phyloP scores from a whole-genome alignment of 2,329 filamentous ascomycete genomes.

The Trichoderma citrinoviride region DNA sequence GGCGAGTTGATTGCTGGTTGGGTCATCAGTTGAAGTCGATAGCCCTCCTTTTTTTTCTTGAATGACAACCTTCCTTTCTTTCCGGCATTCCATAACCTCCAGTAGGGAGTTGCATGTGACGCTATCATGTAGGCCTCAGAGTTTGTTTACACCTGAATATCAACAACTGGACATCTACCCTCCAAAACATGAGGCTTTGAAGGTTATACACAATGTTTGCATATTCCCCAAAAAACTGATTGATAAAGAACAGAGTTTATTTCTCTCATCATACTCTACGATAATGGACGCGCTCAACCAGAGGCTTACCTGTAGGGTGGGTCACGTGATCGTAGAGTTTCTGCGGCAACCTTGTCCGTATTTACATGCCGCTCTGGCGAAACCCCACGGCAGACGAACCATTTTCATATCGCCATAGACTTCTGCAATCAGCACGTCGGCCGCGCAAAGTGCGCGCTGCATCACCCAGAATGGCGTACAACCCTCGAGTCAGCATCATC shows the following conservation, averaged over 20 bases:
- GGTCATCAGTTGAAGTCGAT: background rate
- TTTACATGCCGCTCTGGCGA: background rate
- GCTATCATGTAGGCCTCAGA: no score
- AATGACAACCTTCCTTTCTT: background rate
- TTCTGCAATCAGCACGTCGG: background rate
- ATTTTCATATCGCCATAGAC: background rate
- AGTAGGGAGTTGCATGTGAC: no score
- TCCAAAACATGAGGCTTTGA: no score
- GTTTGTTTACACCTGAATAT: no score
- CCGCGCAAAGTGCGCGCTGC: background rate
- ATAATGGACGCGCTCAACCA: background rate
- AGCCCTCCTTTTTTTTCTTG: no score
- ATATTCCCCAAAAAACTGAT: no score
- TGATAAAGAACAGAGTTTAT: background rate
- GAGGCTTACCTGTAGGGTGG: background rate
- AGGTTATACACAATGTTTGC: no score
- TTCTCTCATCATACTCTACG: background rate
- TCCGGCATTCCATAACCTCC: no score
- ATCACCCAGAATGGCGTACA: conserved; percentile 52
- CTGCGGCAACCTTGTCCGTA: conserved; percentile 21
- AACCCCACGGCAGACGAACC: conserved; percentile 1
- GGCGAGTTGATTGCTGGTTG: background rate
- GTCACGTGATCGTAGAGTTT: conserved; percentile 19
- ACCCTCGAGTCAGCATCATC: conserved; percentile 60
- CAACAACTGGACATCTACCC: no score